Base-by-base conservation (phyloP, 306 rosid genomes). In the Cicer cuneatum region DNA sequence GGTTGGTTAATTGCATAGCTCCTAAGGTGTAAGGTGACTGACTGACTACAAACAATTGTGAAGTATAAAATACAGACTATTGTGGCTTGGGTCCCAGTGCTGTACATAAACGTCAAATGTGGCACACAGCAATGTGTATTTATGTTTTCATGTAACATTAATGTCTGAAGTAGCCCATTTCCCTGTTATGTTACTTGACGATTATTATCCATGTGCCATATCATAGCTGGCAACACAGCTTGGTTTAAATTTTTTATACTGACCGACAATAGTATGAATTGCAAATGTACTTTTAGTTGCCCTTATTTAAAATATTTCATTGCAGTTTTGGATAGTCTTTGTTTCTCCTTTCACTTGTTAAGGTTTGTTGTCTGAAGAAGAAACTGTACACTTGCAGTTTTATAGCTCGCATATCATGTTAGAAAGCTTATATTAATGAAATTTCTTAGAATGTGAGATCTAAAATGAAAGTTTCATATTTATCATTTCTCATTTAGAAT, bases 51-150 rank as follows among this genome's bases (percentile, higher is more conserved):
- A 86, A 82, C 63, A 80, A 83, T 75, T 82, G 77, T 86, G 77
- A 78, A 76, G 77, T 85, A 78, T 82, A 54, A 79, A 78, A 80
- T 85, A 77, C 83, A 74, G 87, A 82, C 91, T 77, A 52, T 78
- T 66, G 80, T 74, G 86, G 85, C 86, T 77, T 78, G 85, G 86
- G 80, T 85, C 83, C 83, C 82, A 75, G 85, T 81, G 79, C 80
- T 94, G 95, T 94, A 87, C 89, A 88, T 94, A 90, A 84, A 68
- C 75, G 76, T 81, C 86, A 76, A 86, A 82, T 81, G 85, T 82
- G 87, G 84, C 84, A 73, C 80, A 79, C 73, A 53, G 80, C 76
- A 78, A 79, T 85, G 82, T 89, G 86, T 91, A 87, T 83, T 82
- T 49, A 64, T 69, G 80, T 69, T 85, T 84, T 84, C 70, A 58